Base-by-base conservation (phyloP, 225 moss, liverwort and hornwort species). In the Climacium dendroides region DNA sequence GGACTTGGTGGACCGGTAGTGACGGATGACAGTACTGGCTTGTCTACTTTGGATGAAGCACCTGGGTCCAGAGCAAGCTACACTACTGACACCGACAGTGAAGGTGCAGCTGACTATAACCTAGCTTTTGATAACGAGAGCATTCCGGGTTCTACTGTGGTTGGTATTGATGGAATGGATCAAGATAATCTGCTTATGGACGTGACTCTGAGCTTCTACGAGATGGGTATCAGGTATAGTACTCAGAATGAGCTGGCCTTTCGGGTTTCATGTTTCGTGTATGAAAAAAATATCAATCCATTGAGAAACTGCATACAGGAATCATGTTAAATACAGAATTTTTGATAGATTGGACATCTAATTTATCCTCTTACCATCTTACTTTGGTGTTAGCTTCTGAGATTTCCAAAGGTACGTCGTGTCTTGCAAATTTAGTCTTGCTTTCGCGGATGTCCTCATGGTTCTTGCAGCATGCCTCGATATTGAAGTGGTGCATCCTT, bases 141-240 rank as follows among this genome's bases (percentile, higher is more conserved):
- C 63, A 87, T 83, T 78, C 90, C 92, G 59, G 94, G 94, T 88
- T 87, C 87, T 50, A 96, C 96, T 84, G 88, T 94, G 64, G 97
- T 97, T 86, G 93, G 94, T 83, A 94, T 96, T 81, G 91, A 95
- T 83, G 98, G 98, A 53, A 95, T 98, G 90, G 95, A 97, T 88
- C 96, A 98, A 93, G 97, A 96, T 91, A 98, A 97, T 85, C 88
- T 98, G 75, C 94, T 97, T 79, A 95, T 93, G 87, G 96, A 98
- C 85, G 96, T 98, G 61, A 94, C 95, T 54, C 92, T 94, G 85
- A 95, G 93, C 87, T 98, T 98, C 93, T 94, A 95, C 90, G 97
- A 97, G 91, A 93, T 96, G 96, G 92, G 95, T 85, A 87, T 97
- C 79, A 97, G 97, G 95, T 91, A 84, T 43, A 22, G 43, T 62